Conservation (phyloP, 2,329 filamentous ascomycete genomes). For the Fusarium sp. region DNA sequence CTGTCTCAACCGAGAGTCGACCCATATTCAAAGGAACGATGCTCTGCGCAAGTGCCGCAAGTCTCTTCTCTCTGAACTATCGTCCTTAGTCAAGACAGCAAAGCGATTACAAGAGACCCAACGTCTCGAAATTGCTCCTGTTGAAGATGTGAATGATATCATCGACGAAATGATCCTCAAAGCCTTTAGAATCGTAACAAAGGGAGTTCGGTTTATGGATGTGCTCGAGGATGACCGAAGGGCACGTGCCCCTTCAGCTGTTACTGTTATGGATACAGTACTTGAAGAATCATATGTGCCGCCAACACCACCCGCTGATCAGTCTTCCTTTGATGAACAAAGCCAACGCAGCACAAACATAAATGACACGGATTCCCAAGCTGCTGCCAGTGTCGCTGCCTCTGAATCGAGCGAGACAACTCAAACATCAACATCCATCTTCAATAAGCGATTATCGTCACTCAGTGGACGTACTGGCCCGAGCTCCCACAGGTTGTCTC, state of each 20-base stretch:
- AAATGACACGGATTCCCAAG: conserved; percentile 56
- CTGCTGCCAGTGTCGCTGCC: conserved; percentile 48
- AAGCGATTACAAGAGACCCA: conserved; percentile 85
- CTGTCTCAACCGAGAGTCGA: conserved; percentile 85
- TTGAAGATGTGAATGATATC: conserved; percentile 75
- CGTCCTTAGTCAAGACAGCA: conserved; percentile 86
- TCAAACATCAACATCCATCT: conserved; percentile 49
- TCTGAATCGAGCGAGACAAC: conserved; percentile 52
- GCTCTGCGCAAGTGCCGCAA: conserved; percentile 84
- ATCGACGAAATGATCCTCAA: conserved; percentile 94
- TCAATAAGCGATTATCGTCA: conserved; percentile 60
- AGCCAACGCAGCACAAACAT: conserved; percentile 47
- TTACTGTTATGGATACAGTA: conserved; percentile 70
- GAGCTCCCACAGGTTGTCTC: conserved; percentile 50
- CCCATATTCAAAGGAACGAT: conserved; percentile 79
- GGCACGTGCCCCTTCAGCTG: conserved; percentile 60
- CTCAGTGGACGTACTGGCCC: conserved; percentile 49
- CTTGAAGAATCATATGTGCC: conserved; percentile 68
- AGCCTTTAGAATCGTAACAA: conserved; percentile 92
- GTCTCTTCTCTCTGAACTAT: conserved; percentile 87
- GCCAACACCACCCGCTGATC: conserved; percentile 72
- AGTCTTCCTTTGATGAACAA: conserved; percentile 59
- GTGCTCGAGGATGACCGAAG: conserved; percentile 76
- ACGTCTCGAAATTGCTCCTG: conserved; percentile 56
- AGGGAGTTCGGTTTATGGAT: conserved; percentile 90